These are phyloP conservation scores for Gentiana straminea DNA, from an alignment of 257 asterid genomes.

Conservation along the genomic window DNA sequence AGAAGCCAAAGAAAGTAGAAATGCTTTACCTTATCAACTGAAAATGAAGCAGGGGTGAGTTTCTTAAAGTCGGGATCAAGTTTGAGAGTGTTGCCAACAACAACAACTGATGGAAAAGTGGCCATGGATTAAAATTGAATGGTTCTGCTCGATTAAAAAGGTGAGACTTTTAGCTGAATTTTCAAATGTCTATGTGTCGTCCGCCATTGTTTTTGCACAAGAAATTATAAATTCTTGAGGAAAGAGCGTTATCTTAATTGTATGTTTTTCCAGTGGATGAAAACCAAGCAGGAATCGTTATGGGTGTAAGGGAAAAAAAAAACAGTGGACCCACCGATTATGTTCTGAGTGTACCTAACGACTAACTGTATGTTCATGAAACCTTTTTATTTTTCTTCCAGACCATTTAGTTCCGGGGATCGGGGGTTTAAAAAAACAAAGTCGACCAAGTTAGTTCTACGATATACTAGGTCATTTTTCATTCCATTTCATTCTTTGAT, in stretches of 20 bases:
- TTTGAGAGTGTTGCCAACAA: conserved; percentile 48
- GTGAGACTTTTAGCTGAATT: conserved; percentile 1
- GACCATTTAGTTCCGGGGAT: no score
- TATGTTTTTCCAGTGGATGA: conserved; percentile 32
- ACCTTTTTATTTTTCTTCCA: no score
- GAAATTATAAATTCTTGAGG: background rate
- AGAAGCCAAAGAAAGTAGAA: conserved; percentile 2
- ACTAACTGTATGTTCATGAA: no score
- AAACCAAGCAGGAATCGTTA: conserved; percentile 1
- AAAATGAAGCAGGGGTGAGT: conserved; percentile 26
- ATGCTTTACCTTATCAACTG: conserved; percentile 46
- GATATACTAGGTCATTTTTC: no score
- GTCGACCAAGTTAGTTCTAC: no score
- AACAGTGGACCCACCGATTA: no score
- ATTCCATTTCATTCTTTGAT: no score
- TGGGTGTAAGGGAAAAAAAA: no score
- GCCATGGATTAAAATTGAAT: conserved; percentile 39
- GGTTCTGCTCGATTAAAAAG: background rate
- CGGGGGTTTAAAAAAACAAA: no score
- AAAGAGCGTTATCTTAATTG: conserved; percentile 25
- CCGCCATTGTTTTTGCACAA: background rate
- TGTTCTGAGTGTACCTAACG: no score
- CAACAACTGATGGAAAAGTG: conserved; percentile 56
- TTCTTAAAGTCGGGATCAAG: conserved; percentile 54
- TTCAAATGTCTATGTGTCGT: background rate